Evolutionary conservation across 148 eudicot species (phyloP).

Genomic region (Silene uniflora): DNA sequence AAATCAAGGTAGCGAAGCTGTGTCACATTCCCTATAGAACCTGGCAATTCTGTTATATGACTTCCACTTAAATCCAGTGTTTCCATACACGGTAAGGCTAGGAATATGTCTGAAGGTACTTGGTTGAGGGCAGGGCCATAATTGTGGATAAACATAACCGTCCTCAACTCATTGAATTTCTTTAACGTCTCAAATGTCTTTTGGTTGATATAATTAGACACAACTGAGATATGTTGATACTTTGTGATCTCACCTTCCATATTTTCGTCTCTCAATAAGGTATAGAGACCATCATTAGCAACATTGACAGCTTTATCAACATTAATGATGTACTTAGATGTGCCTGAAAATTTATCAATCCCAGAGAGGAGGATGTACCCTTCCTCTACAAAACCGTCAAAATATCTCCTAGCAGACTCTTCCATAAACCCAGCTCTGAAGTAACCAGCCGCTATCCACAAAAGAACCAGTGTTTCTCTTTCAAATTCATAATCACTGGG

Average conservation of each 20-base stretch:
- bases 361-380: too few relatives aligned
- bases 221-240: slow-evolving; percentile 17
- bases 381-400: too few relatives aligned
- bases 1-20: slow-evolving; percentile 15
- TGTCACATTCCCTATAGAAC: slow-evolving; percentile 1
- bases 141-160: slow-evolving; percentile 9
- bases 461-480: slow-evolving; percentile 6
- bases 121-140: slow-evolving; percentile 11
- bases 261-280: too few relatives aligned
- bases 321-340: background rate
- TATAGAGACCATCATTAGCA: background rate
- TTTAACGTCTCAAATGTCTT: background rate
- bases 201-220: background rate
- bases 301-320: too few relatives aligned
- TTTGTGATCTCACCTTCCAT: too few relatives aligned
- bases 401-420: background rate
- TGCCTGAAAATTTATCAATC: too few relatives aligned
- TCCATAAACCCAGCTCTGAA: background rate
- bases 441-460: slow-evolving; percentile 6
- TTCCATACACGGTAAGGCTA: background rate
- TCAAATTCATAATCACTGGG: slow-evolving; percentile 5
- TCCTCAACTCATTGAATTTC: background rate
- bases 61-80: slow-evolving; percentile 21
- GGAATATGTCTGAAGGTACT: background rate
- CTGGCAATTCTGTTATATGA: slow-evolving; percentile 14